A percentile compares a stretch with the other conserved stretches of the same genome.
Evolutionary conservation across 176 grass and related monocot species (phyloP).

Genomic region (Phyllostachys edulis): DNA sequence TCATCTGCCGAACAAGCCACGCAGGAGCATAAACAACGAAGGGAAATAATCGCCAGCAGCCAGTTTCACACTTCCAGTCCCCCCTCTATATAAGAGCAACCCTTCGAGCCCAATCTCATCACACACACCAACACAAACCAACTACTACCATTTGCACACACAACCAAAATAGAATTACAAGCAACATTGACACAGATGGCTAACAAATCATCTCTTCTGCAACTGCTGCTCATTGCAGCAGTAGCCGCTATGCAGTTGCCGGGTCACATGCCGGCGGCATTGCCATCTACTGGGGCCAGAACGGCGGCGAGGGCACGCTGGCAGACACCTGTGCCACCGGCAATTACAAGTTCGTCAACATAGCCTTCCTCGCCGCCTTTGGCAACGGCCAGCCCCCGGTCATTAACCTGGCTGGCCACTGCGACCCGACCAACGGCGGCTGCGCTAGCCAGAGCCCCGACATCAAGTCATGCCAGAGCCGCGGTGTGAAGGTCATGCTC

Average conservation of each 20-base stretch:
- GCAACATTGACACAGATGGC: slow-evolving; percentile 11
- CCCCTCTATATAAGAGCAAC: too few species aligned
- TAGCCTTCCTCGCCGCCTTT: slow-evolving; percentile 47
- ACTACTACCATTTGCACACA: too few species aligned
- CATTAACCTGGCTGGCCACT: slow-evolving; percentile 63
- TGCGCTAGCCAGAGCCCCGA: slow-evolving; percentile 33
- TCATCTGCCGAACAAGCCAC: neutral
- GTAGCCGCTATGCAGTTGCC: neutral
- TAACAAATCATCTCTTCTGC: neutral
- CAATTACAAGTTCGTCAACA: slow-evolving; percentile 48
- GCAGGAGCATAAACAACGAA: neutral
- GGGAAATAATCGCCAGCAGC: neutral
- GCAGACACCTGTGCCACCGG: slow-evolving; percentile 13
- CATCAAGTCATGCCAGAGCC: slow-evolving; percentile 44
- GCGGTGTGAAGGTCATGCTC: slow-evolving; percentile 59
- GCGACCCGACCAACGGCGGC: slow-evolving; percentile 40
- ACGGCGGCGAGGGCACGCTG: slow-evolving; percentile 35
- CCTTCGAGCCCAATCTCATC: neutral
- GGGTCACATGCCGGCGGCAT: slow-evolving; percentile 25
- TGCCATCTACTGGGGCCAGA: slow-evolving; percentile 51
- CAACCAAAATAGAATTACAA: neutral
- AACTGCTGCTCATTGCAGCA: slow-evolving; percentile 29
- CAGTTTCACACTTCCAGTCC: too few species aligned
- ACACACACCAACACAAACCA: neutral
- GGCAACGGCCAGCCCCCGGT: slow-evolving; percentile 49